These are phyloP conservation scores for Boletellus emodensis DNA, from an alignment of 768 basidiomycete genomes.

Conservation along the genomic window DNA sequence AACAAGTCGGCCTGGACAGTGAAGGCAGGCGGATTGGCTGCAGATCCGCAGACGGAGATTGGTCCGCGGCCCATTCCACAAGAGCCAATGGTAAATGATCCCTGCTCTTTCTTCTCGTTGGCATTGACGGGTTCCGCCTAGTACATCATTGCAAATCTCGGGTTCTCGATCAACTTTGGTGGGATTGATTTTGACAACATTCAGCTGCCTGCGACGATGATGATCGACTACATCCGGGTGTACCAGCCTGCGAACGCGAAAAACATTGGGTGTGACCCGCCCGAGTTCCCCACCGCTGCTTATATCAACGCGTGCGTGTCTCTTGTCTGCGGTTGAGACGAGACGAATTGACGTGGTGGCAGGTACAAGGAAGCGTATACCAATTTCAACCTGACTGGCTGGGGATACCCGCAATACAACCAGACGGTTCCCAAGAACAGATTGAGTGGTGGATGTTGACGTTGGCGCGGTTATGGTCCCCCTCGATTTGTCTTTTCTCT, in stretches of 20 bases:
- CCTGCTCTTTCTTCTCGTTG: too few species aligned
- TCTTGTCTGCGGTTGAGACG: background rate
- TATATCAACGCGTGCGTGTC: conserved; percentile 68
- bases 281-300: conserved; percentile 62
- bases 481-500: conserved; percentile 1
- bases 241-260: conserved; percentile 49
- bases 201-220: conserved; percentile 57
- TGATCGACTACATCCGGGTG: conserved; percentile 79
- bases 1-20: conserved; percentile 56
- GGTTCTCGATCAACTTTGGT: conserved; percentile 67
- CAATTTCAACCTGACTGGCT: conserved; percentile 43
- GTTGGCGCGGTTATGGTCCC: conserved; percentile 3
- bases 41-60: conserved; percentile 52
- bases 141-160: conserved; percentile 71
- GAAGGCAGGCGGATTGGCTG: conserved; percentile 42
- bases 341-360: background rate
- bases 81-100: conserved; percentile 58
- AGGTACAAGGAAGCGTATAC: conserved; percentile 44
- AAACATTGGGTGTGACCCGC: conserved; percentile 68
- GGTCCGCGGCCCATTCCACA: conserved; percentile 55
- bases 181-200: conserved; percentile 56
- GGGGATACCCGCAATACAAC: conserved; percentile 38
- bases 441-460: conserved; percentile 28
- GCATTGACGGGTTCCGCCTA: conserved; percentile 19
- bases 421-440: conserved; percentile 62